These are phyloP conservation scores for Saccharomycopsis synnaedendra DNA, from an alignment of 805 yeast species.

Conservation along the genomic window DNA sequence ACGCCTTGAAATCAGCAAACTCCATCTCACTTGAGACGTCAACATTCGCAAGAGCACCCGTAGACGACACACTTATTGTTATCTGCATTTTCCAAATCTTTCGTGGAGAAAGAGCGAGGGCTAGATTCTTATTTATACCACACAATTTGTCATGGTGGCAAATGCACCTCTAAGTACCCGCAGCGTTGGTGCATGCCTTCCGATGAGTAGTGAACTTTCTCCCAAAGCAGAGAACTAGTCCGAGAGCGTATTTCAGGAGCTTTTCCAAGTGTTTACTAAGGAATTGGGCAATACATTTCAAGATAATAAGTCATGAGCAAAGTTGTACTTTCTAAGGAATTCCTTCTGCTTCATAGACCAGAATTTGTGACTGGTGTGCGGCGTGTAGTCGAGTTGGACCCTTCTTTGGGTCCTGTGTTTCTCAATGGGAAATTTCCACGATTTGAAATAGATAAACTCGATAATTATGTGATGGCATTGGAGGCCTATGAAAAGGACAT, in stretches of 20 bases:
- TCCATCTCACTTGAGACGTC: constrained; percentile 60
- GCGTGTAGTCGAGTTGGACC: constrained; percentile 26
- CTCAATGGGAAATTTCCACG: constrained; percentile 20
- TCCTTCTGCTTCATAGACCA: neutral
- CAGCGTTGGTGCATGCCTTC: too few relatives aligned
- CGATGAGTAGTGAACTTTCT: too few relatives aligned
- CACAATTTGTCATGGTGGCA: neutral
- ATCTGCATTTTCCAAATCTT: constrained; percentile 33
- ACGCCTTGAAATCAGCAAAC: constrained; percentile 59
- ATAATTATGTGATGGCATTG: neutral
- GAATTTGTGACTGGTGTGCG: constrained; percentile 26
- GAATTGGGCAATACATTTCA: too few relatives aligned
- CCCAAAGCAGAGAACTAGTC: too few relatives aligned
- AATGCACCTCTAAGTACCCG: too few relatives aligned
- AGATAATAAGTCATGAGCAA: neutral
- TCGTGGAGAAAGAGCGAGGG: neutral
- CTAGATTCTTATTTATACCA: neutral
- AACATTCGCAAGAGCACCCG: constrained; percentile 39
- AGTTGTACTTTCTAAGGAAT: neutral
- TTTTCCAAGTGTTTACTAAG: too few relatives aligned
- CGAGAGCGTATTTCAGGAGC: too few relatives aligned
- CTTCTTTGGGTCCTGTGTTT: constrained; percentile 24
- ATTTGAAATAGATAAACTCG: constrained; percentile 16
- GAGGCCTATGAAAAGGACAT: constrained; percentile 8
- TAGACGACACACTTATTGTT: constrained; percentile 36